Percentiles rank a stretch among this genome's conserved stretches.
phyloP scores from a whole-genome alignment of 345 rosid genomes.

The Leavenworthia alabamica region DNA sequence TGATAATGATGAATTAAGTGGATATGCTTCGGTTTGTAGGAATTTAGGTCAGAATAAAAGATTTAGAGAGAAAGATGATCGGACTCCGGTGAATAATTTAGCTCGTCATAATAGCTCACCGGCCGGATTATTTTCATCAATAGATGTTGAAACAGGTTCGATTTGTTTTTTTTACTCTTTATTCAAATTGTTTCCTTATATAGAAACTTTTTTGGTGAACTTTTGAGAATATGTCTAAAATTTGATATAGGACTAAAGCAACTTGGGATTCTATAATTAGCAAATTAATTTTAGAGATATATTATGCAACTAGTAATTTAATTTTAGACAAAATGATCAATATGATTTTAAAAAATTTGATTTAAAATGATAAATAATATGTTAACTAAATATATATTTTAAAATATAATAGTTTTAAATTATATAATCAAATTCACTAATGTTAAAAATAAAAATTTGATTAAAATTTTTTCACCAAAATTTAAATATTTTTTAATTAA shows the following conservation, averaged over 20 bases:
- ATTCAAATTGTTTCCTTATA: conserved; percentile 22
- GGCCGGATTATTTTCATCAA: conserved; percentile 70
- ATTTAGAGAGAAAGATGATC: conserved; percentile 24
- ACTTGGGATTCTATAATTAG: background rate
- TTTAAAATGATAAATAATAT: too few species aligned
- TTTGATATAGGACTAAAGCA: conserved; percentile 6
- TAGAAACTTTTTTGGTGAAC: too few species aligned
- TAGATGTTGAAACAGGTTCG: conserved; percentile 59
- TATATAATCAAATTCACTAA: too few species aligned
- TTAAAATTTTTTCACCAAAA: too few species aligned
- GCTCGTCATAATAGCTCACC: conserved; percentile 90
- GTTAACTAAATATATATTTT: too few species aligned
- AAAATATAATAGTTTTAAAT: too few species aligned
- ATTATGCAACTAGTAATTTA: conserved; percentile 2
- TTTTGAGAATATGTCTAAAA: conserved; percentile 9
- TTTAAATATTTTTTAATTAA: too few species aligned
- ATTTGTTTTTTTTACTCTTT: background rate
- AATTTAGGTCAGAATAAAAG: conserved; percentile 39
- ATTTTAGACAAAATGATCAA: too few species aligned
- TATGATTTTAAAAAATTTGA: too few species aligned
- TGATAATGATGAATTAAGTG: conserved; percentile 23
- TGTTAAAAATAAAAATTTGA: too few species aligned
- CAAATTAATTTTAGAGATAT: background rate
- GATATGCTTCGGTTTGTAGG: conserved; percentile 28
- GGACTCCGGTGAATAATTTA: conserved; percentile 36